Evolutionary conservation across 2,329 filamentous ascomycete species (phyloP).

Genomic region (Gnomoniopsis smithogilvyi): DNA sequence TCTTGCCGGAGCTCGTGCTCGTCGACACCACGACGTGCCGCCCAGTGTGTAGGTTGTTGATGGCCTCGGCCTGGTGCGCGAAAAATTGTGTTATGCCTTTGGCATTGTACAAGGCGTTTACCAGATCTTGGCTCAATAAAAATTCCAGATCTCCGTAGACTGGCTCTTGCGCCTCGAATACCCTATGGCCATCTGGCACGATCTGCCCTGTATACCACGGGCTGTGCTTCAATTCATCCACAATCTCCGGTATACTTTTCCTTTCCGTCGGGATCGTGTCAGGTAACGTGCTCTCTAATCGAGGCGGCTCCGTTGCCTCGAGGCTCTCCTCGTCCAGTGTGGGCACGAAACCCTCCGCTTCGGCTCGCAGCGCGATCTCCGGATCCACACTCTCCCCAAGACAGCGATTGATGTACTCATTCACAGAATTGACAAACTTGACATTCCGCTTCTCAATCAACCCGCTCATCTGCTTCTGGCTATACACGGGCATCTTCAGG

Average conservation of each 20-base stretch:
- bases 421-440: constrained; percentile 77
- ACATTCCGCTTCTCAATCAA: constrained; percentile 86
- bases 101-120: constrained; percentile 95
- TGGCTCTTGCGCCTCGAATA: constrained; percentile 81
- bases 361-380: constrained; percentile 58
- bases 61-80: constrained; percentile 87
- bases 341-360: constrained; percentile 61
- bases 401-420: constrained; percentile 74
- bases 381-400: constrained; percentile 63
- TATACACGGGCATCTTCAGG: constrained; percentile 87
- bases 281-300: constrained; percentile 50
- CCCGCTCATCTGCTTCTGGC: constrained; percentile 85
- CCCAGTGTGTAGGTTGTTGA: constrained; percentile 81
- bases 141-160: constrained; percentile 84
- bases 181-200: constrained; percentile 86
- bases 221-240: constrained; percentile 75
- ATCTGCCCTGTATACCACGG: constrained; percentile 92
- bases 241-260: constrained; percentile 77
- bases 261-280: constrained; percentile 75
- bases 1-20: constrained; percentile 95
- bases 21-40: constrained; percentile 90
- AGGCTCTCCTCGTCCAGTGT: constrained; percentile 46
- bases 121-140: constrained; percentile 79
- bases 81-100: constrained; percentile 84
- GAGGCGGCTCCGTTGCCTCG: constrained; percentile 27